Evolutionary conservation across 495 filamentous ascomycete species (phyloP), one percentile per base, ranked within the genome.

Genomic region (Neurospora tetrasperma): DNA sequence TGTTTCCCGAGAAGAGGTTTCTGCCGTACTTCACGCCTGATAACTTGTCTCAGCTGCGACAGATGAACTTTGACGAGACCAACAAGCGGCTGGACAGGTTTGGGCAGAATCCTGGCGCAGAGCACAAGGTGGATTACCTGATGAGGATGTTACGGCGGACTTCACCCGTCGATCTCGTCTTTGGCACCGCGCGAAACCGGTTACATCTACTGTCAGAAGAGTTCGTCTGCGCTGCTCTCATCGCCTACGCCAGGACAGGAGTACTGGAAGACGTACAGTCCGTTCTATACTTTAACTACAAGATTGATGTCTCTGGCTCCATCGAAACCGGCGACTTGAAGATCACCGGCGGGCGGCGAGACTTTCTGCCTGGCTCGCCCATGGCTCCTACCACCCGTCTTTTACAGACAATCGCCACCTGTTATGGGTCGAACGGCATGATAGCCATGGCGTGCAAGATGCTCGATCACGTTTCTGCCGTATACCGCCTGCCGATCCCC

Each of bases 381-480:
- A 38, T 82, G 48, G 73, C 27, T 4, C 83, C 83, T 11, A 79
- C 77, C 35, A 20, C 43, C 40, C 76, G 71, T 39, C 77, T 82
- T 7, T 74, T 84, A 69, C 69, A 79, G 18, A 76, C 83, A 1
- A 66, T 83, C 40, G 80, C 83, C 20, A 76, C 79, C 68, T 70
- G 77, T 12, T 84, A 81, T 42, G 76, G 81, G 39, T 76, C 75
- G n/a, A 82, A 82, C 41, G 76, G 73, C 0, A 79, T 83, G 74
- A 79, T 83, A 11, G 31, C 68, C 1, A 23, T 72, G 38, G 81
- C 80, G 7, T 59, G 79, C 18, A 76, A 77, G 71, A 43, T 84
- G 18, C 72, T 82, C 35, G 76, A 81, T 59, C 69, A 75, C 44
- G 46, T 83, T 44, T 80, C 79, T 9, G 71, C 69, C 8, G 71